Percentiles rank a stretch among this genome's conserved stretches.
Conservation (phyloP, 768 basidiomycete genomes). For the Lactarius quietus region DNA sequence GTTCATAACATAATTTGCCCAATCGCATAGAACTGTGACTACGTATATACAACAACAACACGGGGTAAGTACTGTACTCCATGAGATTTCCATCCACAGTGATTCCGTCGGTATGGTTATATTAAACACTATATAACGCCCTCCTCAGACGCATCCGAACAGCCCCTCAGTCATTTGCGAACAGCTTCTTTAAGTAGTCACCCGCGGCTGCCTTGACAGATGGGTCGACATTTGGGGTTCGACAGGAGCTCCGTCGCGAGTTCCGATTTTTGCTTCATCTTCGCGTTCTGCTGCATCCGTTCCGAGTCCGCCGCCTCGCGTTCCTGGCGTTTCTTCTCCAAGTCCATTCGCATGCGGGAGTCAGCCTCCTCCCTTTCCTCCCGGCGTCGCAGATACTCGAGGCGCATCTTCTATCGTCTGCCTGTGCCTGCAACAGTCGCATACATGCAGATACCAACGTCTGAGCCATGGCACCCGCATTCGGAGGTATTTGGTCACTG, state of each 20-base stretch:
- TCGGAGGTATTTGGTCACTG: slow-evolving; percentile 42
- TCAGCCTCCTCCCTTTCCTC: slow-evolving; percentile 71
- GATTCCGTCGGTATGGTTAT: slow-evolving; percentile 14
- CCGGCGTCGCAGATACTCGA: slow-evolving; percentile 61
- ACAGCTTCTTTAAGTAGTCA: slow-evolving; percentile 69
- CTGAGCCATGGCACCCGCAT: slow-evolving; percentile 50
- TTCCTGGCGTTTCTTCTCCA: slow-evolving; percentile 51
- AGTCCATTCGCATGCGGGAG: slow-evolving; percentile 46
- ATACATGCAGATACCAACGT: slow-evolving; percentile 53
- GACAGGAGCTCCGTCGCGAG: slow-evolving; percentile 65
- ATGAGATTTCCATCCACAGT: slow-evolving; percentile 13
- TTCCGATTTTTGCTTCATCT: slow-evolving; percentile 58
- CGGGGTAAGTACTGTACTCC: slow-evolving; percentile 8
- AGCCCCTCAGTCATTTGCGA: slow-evolving; percentile 39
- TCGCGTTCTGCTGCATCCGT: slow-evolving; percentile 46
- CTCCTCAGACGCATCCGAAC: neutral
- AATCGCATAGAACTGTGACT: slow-evolving; percentile 7
- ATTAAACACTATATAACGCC: neutral
- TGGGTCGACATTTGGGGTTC: slow-evolving; percentile 54
- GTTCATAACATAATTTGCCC: neutral
- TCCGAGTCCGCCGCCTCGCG: slow-evolving; percentile 56
- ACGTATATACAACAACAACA: slow-evolving; percentile 5
- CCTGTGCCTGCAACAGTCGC: slow-evolving; percentile 62
- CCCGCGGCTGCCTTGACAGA: slow-evolving; percentile 61
- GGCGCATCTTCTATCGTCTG: slow-evolving; percentile 66